phyloP scores from a whole-genome alignment of 306 rosid genomes.

The Rosa chinensis region DNA sequence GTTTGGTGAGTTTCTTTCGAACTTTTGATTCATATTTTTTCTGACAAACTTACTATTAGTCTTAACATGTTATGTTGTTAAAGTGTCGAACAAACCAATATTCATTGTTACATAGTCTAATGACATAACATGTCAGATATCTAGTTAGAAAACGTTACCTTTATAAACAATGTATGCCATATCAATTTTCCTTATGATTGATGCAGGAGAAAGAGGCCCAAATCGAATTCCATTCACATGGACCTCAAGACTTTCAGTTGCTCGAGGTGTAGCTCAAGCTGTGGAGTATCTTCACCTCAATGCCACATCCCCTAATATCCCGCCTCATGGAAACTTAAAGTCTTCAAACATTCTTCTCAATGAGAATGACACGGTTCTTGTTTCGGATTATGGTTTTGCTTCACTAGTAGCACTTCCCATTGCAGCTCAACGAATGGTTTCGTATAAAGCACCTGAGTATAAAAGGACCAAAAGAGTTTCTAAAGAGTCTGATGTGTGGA shows the following conservation, averaged over 20 bases:
- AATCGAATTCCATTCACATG: slow-evolving; percentile 58
- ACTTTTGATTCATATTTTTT: background rate
- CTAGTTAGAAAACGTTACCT: background rate
- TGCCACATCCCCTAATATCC: slow-evolving; percentile 24
- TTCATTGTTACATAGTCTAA: background rate
- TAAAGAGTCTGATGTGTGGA: slow-evolving; percentile 70
- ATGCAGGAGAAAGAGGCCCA: slow-evolving; percentile 45
- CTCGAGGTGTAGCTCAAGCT: slow-evolving; percentile 65
- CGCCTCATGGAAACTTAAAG: slow-evolving; percentile 79
- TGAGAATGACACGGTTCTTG: slow-evolving; percentile 46
- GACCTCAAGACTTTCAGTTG: slow-evolving; percentile 59
- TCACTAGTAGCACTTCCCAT: slow-evolving; percentile 66
- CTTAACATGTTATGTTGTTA: background rate
- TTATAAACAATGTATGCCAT: background rate
- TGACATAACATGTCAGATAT: background rate
- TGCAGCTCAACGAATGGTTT: slow-evolving; percentile 59
- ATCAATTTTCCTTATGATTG: background rate
- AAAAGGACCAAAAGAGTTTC: slow-evolving; percentile 46
- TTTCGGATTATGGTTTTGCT: slow-evolving; percentile 64
- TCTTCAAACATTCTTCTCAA: slow-evolving; percentile 65
- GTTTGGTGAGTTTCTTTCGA: slow-evolving; percentile 46
- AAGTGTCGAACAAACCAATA: background rate
- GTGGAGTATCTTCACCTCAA: slow-evolving; percentile 68
- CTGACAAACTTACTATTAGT: background rate
- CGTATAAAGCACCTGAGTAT: slow-evolving; percentile 67